Evolutionary conservation across 768 basidiomycete species (phyloP).

Genomic region (Neoboletus brunneissimus): DNA sequence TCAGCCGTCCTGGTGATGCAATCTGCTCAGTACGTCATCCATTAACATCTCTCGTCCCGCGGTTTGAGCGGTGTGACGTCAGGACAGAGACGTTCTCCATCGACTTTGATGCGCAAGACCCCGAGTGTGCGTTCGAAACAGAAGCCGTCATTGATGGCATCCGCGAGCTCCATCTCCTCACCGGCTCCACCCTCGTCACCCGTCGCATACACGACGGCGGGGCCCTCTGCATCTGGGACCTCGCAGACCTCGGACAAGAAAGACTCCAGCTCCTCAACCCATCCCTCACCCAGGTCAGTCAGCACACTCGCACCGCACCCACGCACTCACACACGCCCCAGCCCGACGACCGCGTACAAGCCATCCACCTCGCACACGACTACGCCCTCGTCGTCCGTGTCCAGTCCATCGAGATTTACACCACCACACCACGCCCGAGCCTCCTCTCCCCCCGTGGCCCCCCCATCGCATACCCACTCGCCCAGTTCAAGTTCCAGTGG

Average conservation of each 20-base stretch:
- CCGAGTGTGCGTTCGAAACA: slow-evolving; percentile 38
- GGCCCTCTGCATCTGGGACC: slow-evolving; percentile 38
- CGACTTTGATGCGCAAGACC: slow-evolving; percentile 34
- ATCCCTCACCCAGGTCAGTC: slow-evolving; percentile 31
- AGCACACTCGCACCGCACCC: neutral
- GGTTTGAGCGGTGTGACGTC: neutral
- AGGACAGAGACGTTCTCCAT: slow-evolving; percentile 46
- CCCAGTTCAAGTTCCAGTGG: slow-evolving; percentile 52
- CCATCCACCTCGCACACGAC: slow-evolving; percentile 41
- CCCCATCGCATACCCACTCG: slow-evolving; percentile 41
- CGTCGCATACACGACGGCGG: slow-evolving; percentile 27
- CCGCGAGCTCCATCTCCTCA: slow-evolving; percentile 36
- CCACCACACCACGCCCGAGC: slow-evolving; percentile 26
- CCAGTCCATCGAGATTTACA: slow-evolving; percentile 43
- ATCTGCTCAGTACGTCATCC: slow-evolving; percentile 37
- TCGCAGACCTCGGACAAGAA: slow-evolving; percentile 29
- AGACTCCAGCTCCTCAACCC: slow-evolving; percentile 38
- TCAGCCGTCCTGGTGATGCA: slow-evolving; percentile 42
- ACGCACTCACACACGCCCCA: neutral
- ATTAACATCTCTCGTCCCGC: neutral
- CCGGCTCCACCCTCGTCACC: slow-evolving; percentile 39
- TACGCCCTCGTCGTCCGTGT: slow-evolving; percentile 47
- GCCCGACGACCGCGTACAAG: slow-evolving; percentile 40
- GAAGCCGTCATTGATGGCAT: slow-evolving; percentile 32
- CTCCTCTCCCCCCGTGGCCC: slow-evolving; percentile 14